These are phyloP conservation scores for Populus trichocarpa DNA, from an alignment of 441 rosid species.

Conservation along the genomic window DNA sequence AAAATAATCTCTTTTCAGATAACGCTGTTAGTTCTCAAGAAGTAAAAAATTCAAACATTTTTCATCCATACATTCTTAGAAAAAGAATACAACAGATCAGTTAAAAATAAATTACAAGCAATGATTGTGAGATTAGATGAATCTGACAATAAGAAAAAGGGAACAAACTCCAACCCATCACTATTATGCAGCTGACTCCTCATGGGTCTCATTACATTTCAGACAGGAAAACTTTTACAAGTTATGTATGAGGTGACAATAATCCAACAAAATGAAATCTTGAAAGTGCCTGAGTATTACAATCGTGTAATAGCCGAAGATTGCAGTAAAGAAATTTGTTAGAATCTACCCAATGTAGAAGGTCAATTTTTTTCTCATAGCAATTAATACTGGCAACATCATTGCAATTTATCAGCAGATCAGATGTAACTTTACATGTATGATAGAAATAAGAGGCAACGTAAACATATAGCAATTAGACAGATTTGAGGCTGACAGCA, in stretches of 20 bases:
- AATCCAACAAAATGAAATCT: background rate
- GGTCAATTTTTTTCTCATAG: background rate
- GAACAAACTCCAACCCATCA: background rate
- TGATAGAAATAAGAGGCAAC: background rate
- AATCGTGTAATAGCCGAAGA: background rate
- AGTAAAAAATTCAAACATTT: background rate
- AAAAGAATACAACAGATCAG: background rate
- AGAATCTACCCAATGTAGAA: background rate
- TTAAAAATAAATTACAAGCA: background rate
- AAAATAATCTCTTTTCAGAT: constrained; percentile 1
- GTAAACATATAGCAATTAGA: background rate
- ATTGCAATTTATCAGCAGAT: background rate
- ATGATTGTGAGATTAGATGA: background rate
- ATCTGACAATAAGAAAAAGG: background rate
- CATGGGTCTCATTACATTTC: background rate
- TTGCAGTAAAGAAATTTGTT: background rate
- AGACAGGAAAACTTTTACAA: background rate
- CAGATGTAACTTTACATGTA: background rate
- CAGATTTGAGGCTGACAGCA: background rate
- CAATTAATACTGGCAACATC: background rate
- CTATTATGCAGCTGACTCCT: background rate
- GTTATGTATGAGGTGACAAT: background rate
- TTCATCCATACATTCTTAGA: background rate
- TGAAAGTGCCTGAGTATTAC: background rate
- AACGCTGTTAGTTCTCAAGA: background rate